These are phyloP conservation scores for Podaxis carcinomalis DNA, from an alignment of 768 basidiomycete species.

Conservation along the genomic window DNA sequence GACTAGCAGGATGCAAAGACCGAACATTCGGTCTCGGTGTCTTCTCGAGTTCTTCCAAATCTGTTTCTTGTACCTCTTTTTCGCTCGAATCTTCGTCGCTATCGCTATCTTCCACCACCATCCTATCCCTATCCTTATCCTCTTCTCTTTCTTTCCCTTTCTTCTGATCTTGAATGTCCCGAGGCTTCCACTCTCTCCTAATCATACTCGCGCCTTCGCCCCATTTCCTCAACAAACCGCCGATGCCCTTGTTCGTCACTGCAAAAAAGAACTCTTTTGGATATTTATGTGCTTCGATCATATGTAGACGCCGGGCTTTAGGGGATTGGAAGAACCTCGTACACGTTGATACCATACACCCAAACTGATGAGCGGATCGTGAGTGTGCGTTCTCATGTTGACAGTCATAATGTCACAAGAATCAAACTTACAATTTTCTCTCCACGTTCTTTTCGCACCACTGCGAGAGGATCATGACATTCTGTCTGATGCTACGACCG, in stretches of 20 bases:
- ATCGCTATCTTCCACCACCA: conserved; percentile 24
- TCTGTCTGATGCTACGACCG: conserved; percentile 70
- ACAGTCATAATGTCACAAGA: not conserved
- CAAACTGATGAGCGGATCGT: conserved; percentile 46
- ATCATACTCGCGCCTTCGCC: conserved; percentile 82
- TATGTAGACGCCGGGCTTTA: conserved; percentile 72
- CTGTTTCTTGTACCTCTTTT: conserved; percentile 20
- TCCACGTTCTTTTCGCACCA: conserved; percentile 69
- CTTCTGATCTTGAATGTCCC: conserved; percentile 14
- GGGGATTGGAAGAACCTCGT: conserved; percentile 63
- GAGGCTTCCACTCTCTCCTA: conserved; percentile 63
- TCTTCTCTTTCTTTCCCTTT: conserved; percentile 5
- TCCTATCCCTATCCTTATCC: conserved; percentile 19
- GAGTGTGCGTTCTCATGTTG: conserved; percentile 10
- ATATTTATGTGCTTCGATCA: conserved; percentile 78
- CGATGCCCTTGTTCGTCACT: conserved; percentile 88
- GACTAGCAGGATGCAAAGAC: conserved; percentile 7
- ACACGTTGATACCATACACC: conserved; percentile 67
- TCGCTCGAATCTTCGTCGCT: conserved; percentile 20
- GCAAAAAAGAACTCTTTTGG: conserved; percentile 91
- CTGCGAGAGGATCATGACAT: conserved; percentile 84
- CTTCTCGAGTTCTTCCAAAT: conserved; percentile 18
- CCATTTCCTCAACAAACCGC: conserved; percentile 73
- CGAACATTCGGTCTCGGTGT: conserved; percentile 18
- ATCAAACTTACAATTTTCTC: conserved; percentile 71